Conservation (phyloP, 2,329 filamentous ascomycete species). For the Aspergillus neoniger region DNA sequence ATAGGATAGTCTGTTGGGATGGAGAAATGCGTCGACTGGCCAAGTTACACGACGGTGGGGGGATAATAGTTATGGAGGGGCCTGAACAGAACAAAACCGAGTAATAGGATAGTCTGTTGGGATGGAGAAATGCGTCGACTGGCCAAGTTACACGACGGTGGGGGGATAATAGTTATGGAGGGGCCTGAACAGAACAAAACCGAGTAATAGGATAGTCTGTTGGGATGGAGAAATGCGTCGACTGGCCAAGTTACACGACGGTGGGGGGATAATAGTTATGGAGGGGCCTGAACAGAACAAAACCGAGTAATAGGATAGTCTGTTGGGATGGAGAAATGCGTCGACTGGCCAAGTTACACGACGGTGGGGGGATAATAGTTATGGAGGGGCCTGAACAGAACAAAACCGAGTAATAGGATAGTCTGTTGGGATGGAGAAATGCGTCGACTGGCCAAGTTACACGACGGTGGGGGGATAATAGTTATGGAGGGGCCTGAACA, state of each 20-base stretch:
- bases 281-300: neutral
- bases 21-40: neutral
- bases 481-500: neutral
- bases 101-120: neutral
- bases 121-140: neutral
- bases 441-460: neutral
- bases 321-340: neutral
- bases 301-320: neutral
- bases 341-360: neutral
- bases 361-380: neutral
- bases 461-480: neutral
- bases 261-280: neutral
- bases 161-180: neutral
- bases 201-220: neutral
- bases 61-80: neutral
- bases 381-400: neutral
- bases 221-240: neutral
- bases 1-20: neutral
- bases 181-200: neutral
- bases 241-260: neutral
- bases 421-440: no score
- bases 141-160: neutral
- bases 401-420: neutral
- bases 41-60: neutral
- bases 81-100: neutral